Percentiles rank a stretch among this genome's conserved stretches.
phyloP scores from a whole-genome alignment of 1,139 yeast genomes.

The Magnusiomyces paraingens region DNA sequence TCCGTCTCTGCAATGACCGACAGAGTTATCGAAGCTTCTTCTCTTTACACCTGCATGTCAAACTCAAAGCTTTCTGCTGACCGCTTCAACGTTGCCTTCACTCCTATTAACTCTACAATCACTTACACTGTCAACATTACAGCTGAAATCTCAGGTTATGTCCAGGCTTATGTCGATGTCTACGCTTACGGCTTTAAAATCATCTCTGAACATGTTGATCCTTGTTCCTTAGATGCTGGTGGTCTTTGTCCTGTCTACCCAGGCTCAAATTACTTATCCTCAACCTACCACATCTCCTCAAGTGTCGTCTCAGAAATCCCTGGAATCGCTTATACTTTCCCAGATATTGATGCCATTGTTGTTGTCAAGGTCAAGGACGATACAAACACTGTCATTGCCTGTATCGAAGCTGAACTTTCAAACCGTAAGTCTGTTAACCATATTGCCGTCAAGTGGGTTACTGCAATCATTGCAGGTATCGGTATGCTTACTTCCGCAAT shows the following conservation, averaged over 20 bases:
- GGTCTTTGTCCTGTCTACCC: slow-evolving; percentile 77
- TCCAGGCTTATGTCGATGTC: slow-evolving; percentile 61
- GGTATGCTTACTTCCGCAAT: slow-evolving; percentile 86
- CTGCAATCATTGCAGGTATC: slow-evolving; percentile 86
- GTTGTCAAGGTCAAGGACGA: slow-evolving; percentile 48
- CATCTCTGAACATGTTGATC: slow-evolving; percentile 48
- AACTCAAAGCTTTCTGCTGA: slow-evolving; percentile 81
- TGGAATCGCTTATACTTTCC: slow-evolving; percentile 77
- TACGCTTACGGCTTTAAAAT: slow-evolving; percentile 79
- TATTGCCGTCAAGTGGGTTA: slow-evolving; percentile 93
- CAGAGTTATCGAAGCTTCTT: slow-evolving; percentile 30
- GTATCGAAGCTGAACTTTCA: slow-evolving; percentile 78
- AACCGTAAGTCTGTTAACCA: slow-evolving; percentile 94
- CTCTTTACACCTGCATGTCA: slow-evolving; percentile 90
- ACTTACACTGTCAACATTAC: slow-evolving; percentile 69
- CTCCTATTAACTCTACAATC: slow-evolving; percentile 58
- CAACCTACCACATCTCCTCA: slow-evolving; percentile 43
- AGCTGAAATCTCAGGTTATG: slow-evolving; percentile 67
- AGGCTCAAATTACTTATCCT: slow-evolving; percentile 73
- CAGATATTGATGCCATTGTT: slow-evolving; percentile 93
- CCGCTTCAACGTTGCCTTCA: slow-evolving; percentile 66
- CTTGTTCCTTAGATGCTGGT: slow-evolving; percentile 50
- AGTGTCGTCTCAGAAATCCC: slow-evolving; percentile 57
- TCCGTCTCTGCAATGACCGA: slow-evolving; percentile 18
- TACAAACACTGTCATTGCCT: slow-evolving; percentile 52